Evolutionary conservation across 1,284 basidiomycete genomes (phyloP).

Genomic region (Salmacisia buchloeana): DNA sequence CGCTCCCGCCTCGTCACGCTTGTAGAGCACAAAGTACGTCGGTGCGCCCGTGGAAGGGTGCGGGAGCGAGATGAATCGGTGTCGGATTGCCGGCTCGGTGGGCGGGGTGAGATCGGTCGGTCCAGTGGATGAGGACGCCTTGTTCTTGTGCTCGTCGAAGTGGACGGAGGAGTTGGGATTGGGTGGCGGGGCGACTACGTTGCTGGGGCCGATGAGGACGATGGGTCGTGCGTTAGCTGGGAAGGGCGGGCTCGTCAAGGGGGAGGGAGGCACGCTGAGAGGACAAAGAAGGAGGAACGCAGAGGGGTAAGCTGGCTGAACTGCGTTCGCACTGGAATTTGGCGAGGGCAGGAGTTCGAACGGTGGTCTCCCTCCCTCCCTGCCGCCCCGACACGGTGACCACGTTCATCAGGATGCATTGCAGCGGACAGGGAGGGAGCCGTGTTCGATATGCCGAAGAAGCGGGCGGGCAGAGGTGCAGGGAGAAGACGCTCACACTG

Average conservation of each 20-base stretch:
- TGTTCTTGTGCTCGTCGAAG: neutral
- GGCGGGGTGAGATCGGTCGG: neutral
- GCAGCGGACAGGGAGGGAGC: neutral
- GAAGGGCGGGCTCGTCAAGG: constrained; percentile 4
- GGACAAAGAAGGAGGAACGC: neutral
- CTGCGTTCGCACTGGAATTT: too few relatives aligned
- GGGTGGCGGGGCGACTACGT: neutral
- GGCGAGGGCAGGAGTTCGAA: neutral
- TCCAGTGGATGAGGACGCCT: neutral
- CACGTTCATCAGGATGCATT: neutral
- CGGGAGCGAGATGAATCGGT: constrained; percentile 1
- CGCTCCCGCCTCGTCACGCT: neutral
- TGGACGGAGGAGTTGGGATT: neutral
- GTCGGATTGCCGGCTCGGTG: neutral
- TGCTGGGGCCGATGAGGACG: neutral
- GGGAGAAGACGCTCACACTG: neutral
- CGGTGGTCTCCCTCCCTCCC: neutral
- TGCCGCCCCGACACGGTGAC: neutral
- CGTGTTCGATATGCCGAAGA: neutral
- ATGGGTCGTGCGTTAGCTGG: neutral
- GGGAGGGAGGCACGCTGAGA: neutral
- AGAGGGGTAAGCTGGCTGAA: neutral
- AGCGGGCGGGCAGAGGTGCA: neutral
- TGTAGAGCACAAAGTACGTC: neutral
- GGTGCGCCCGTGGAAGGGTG: neutral